These are phyloP conservation scores for Ilyonectria robusta DNA, from an alignment of 2,329 filamentous ascomycete species.

Conservation along the genomic window DNA sequence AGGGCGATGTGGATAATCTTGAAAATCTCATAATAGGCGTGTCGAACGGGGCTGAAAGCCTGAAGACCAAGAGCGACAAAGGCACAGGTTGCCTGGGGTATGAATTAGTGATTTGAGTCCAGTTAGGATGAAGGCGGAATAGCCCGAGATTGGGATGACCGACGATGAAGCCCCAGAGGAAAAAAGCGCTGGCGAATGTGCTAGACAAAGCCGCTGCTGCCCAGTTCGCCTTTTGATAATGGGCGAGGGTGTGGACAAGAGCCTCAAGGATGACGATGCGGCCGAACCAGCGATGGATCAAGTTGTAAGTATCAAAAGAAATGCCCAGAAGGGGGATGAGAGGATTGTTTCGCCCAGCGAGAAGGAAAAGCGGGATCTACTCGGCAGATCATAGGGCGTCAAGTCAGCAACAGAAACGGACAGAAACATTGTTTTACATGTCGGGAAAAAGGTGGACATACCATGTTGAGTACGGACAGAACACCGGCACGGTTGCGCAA, in stretches of 20 bases:
- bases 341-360: conserved; percentile 84
- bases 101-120: conserved; percentile 22
- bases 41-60: conserved; percentile 78
- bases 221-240: conserved; percentile 68
- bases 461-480: conserved; percentile 82
- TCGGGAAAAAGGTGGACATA: conserved; percentile 47
- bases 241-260: conserved; percentile 75
- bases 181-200: conserved; percentile 59
- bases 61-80: conserved; percentile 77
- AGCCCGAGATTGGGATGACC: conserved; percentile 47
- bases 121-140: not conserved
- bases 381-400: not conserved
- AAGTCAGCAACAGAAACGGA: conserved; percentile 20
- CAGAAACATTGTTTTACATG: not conserved
- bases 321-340: conserved; percentile 80
- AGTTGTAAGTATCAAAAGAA: conserved; percentile 87
- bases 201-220: conserved; percentile 51
- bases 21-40: conserved; percentile 86
- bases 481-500: conserved; percentile 79
- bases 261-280: conserved; percentile 81
- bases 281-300: conserved; percentile 85
- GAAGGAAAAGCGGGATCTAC: conserved; percentile 76
- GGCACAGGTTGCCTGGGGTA: conserved; percentile 67
- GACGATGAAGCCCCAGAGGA: conserved; percentile 76
- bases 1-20: conserved; percentile 79